Base-by-base conservation (phyloP, 2,329 filamentous ascomycete genomes). In the Ustilaginoidea virens region DNA sequence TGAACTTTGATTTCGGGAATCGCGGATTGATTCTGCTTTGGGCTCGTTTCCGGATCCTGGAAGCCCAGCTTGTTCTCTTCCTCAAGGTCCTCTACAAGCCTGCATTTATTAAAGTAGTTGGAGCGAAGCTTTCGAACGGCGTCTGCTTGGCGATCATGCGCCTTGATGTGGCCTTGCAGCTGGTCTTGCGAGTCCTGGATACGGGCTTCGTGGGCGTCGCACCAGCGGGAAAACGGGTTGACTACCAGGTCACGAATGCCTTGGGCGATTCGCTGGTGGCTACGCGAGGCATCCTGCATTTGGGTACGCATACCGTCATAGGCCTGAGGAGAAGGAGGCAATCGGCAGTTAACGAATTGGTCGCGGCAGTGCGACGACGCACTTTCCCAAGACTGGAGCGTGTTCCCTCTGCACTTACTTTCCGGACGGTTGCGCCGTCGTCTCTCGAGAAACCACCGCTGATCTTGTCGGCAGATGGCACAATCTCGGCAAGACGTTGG, bases 1-100 rank as follows among this genome's bases (percentile, higher is more conserved):
- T 80, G 74, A 23, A 96, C 75, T 53, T 94, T 92, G 55, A 98
- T 92, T 48, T 85, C 86, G 25, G 81, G 80, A 23, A 83, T 79
- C 3, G 24, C 32, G 20, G 55, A 53, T 31, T 70, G 65, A 34
- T 43, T 45, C 23, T 62, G 50, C 50, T 74, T 63, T 3, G 80
- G 77, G 51, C 79, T 85, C 19, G 53, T 61, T 43, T 77, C 70
- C 2, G 85, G 83, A 39, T 86, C 83, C 52, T 93, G 85, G 56
- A 98, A 98, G 22, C 86, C 90, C 31, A 98, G 69, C 57, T 98
- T 96, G 53, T 94, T 93, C 61, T 98, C 92, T 56, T 98, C 90
- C 52, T 98, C 90, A 35, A 96, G 60, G 49, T 98, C 90, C 51
- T 98, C 92, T 5, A 96, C 79, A 36, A 94, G 63, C 28, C 92